These are phyloP conservation scores for Lactuca saligna DNA, from an alignment of 129 eudicot genomes.

Conservation along the genomic window DNA sequence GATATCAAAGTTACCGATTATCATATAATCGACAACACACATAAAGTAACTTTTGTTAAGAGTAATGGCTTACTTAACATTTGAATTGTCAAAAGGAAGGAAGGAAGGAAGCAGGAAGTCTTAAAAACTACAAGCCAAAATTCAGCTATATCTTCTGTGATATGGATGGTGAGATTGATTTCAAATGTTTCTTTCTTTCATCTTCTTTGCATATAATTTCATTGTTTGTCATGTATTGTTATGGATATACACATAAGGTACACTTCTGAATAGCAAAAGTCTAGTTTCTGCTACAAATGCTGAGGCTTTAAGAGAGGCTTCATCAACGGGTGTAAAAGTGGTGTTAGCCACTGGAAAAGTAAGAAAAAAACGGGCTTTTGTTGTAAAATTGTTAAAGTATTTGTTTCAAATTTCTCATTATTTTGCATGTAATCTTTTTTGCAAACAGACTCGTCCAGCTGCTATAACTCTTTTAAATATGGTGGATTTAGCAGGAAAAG, in stretches of 20 bases:
- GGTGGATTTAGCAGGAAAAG: slow-evolving; percentile 76
- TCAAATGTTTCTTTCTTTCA: background rate
- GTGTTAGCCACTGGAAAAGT: slow-evolving; percentile 97
- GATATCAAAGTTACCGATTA: background rate
- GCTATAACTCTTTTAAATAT: slow-evolving; percentile 58
- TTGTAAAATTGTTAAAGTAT: no score
- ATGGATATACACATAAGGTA: slow-evolving; percentile 48
- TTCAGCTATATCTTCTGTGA: slow-evolving; percentile 85
- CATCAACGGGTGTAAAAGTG: slow-evolving; percentile 80
- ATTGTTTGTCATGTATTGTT: slow-evolving; percentile 2
- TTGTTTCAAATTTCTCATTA: background rate
- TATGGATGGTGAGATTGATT: slow-evolving; percentile 82
- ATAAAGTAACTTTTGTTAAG: background rate
- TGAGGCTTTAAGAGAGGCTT: slow-evolving; percentile 78
- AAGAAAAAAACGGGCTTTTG: no score
- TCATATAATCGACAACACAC: background rate
- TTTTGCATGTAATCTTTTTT: slow-evolving; percentile 7
- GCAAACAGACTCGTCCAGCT: slow-evolving; percentile 76
- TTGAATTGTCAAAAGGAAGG: slow-evolving; percentile 55
- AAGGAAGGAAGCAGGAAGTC: slow-evolving; percentile 92
- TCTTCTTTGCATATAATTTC: background rate
- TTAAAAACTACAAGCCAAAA: slow-evolving; percentile 80
- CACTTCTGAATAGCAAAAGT: slow-evolving; percentile 88
- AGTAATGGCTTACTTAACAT: slow-evolving; percentile 34
- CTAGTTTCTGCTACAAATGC: slow-evolving; percentile 65